These are phyloP conservation scores for Dendrobium catenatum DNA, from an alignment of 106 monocot species.

Conservation along the genomic window DNA sequence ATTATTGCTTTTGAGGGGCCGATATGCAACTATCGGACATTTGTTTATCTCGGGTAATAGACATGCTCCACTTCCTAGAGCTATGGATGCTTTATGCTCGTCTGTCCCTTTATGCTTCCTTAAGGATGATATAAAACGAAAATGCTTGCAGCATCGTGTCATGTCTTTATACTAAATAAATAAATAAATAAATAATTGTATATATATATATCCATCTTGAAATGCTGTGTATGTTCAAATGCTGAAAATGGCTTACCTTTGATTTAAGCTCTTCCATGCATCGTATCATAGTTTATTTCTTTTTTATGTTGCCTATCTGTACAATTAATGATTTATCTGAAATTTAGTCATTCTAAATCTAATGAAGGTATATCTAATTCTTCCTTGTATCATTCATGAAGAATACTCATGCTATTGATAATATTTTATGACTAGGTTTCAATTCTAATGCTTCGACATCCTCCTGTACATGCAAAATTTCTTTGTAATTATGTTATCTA, in stretches of 20 bases:
- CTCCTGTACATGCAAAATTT: conserved; percentile 73
- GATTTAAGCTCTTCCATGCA: background rate
- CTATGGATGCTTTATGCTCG: background rate
- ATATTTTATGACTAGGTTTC: background rate
- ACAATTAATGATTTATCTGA: background rate
- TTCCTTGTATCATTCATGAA: background rate
- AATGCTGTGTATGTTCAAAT: background rate
- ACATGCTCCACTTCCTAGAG: background rate
- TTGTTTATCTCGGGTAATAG: background rate
- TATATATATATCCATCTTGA: background rate
- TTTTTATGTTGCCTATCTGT: background rate
- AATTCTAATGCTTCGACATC: conserved; percentile 29
- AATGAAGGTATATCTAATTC: background rate
- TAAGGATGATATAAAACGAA: background rate
- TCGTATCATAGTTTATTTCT: background rate
- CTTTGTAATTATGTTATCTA: background rate
- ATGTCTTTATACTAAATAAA: background rate
- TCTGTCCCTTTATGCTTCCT: background rate
- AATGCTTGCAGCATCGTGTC: background rate
- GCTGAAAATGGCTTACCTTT: background rate
- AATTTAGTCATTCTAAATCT: background rate
- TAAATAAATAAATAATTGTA: background rate
- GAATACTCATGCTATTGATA: background rate
- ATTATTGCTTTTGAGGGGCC: too few species aligned
- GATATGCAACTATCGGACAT: background rate